A percentile compares a stretch with the other conserved stretches of the same genome.
Evolutionary conservation across 2,329 filamentous ascomycete species (phyloP).

Genomic region (Penicillium sp.): DNA sequence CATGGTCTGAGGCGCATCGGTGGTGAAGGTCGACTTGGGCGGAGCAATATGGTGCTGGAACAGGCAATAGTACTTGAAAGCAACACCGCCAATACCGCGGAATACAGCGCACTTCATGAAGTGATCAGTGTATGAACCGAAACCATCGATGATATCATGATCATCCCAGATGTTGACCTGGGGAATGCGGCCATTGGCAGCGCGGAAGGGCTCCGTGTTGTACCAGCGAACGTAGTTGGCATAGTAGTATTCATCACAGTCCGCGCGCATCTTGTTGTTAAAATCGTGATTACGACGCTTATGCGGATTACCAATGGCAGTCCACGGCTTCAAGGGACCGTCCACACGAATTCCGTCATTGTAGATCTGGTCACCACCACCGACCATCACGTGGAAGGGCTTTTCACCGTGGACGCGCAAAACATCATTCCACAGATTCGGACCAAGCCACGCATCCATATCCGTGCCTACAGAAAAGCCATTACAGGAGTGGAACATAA

Average conservation of each 20-base stretch:
- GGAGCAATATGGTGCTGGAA: slow-evolving; percentile 79
- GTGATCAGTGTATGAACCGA: slow-evolving; percentile 64
- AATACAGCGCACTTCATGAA: slow-evolving; percentile 67
- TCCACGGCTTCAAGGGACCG: slow-evolving; percentile 71
- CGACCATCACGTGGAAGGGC: slow-evolving; percentile 71
- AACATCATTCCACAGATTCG: slow-evolving; percentile 64
- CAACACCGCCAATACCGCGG: slow-evolving; percentile 60
- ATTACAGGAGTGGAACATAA: slow-evolving; percentile 69
- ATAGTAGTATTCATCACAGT: slow-evolving; percentile 63
- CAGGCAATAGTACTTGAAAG: slow-evolving; percentile 61
- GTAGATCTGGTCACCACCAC: slow-evolving; percentile 85
- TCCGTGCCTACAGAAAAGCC: slow-evolving; percentile 67
- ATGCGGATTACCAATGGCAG: slow-evolving; percentile 58
- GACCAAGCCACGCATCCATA: slow-evolving; percentile 60
- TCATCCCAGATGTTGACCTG: slow-evolving; percentile 67
- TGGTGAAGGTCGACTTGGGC: slow-evolving; percentile 80
- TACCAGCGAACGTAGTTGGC: slow-evolving; percentile 67
- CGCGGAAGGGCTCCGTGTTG: slow-evolving; percentile 61
- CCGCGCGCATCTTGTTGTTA: slow-evolving; percentile 60
- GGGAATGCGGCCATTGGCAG: slow-evolving; percentile 60
- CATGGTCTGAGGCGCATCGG: slow-evolving; percentile 62
- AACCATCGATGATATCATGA: slow-evolving; percentile 65
- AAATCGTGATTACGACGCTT: slow-evolving; percentile 62
- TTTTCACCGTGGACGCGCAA: slow-evolving; percentile 57
- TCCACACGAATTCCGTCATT: slow-evolving; percentile 77